Base-by-base conservation (phyloP, 139 green algal species). In the Mesotaenium endlicherianum region DNA sequence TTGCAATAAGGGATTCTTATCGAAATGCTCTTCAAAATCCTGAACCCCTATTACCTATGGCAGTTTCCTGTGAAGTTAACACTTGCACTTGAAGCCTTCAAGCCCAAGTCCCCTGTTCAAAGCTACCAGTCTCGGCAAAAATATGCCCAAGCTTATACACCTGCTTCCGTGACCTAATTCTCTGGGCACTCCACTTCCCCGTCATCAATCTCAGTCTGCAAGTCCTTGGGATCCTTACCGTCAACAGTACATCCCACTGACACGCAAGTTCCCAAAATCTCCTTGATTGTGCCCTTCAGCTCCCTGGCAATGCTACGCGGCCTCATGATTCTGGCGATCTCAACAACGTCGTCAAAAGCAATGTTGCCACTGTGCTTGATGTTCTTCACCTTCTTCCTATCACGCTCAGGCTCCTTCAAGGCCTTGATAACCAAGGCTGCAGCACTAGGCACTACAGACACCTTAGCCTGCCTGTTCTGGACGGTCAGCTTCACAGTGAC, bases 401-500 rank as follows among this genome's bases (percentile, higher is more conserved):
- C 83, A 11, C 77, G 49, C 76, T 87, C 83, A 5, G 83, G 83
- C 83, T 88, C 83, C 77, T 88, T 99, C 17, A 99, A 91, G 0
- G 96, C 96, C 92, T 97, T 98, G 92, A 99, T 98, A 45, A 99
- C 94, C 70, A 99, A 90, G 16, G 97, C 91, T 36, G 92, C 94
- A 43, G 97, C 97, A 64, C 93, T 97, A 81, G 97, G 97, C 49
- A 99, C 93, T 36, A 99, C 97, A 0, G 93, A 95, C 50, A 98
- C 94, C 91, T 98, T 99, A 44, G 97, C 97, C 85, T 98, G 92
- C 70, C 97, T 91, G 91, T 99, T 99, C 88, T 98, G 95, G 67
- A 99, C 96, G 5, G 93, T 97, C 34, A 99, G 93, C 93, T 99
- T 98, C 57, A 97, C 93, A 17, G 97, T 99, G 67, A 99, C 95